These are phyloP conservation scores for Penicillium turbatum DNA, from an alignment of 495 filamentous ascomycete genomes.

Conservation along the genomic window DNA sequence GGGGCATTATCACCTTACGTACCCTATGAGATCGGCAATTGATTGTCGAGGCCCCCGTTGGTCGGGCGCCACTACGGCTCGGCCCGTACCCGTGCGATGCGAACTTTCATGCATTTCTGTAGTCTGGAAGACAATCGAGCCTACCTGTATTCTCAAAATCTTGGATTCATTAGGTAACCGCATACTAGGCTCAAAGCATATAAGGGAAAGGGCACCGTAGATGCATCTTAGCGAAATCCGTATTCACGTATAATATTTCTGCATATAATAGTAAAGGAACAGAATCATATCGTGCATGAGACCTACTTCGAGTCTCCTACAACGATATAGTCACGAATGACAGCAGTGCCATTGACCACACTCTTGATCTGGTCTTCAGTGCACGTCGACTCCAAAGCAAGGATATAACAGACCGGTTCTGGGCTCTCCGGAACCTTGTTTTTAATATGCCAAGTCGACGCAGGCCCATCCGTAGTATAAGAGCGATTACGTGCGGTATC, in stretches of 20 bases:
- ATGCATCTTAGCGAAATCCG: no score
- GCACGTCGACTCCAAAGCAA: conserved; percentile 36
- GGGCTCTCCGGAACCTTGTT: conserved; percentile 39
- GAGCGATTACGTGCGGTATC: conserved; percentile 31
- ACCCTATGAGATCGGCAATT: no score
- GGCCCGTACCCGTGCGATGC: neutral
- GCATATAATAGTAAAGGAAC: no score
- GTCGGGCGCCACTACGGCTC: neutral
- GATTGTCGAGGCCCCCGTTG: no score
- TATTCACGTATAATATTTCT: no score
- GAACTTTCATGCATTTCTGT: neutral
- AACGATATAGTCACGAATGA: conserved; percentile 49
- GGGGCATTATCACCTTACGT: no score
- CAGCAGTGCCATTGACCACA: conserved; percentile 44
- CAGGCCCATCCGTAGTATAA: conserved; percentile 48
- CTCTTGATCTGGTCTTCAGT: conserved; percentile 45
- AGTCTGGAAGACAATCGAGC: no score
- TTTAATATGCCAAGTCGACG: conserved; percentile 50
- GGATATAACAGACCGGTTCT: conserved; percentile 45
- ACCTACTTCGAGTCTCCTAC: conserved; percentile 14
- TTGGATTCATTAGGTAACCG: neutral
- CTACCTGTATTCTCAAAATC: no score
- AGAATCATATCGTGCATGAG: no score
- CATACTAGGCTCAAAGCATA: no score
- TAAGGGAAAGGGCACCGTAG: no score